Evolutionary conservation across 768 basidiomycete genomes (phyloP), one percentile per base, ranked within the genome.

Genomic region (Trametes elegans): DNA sequence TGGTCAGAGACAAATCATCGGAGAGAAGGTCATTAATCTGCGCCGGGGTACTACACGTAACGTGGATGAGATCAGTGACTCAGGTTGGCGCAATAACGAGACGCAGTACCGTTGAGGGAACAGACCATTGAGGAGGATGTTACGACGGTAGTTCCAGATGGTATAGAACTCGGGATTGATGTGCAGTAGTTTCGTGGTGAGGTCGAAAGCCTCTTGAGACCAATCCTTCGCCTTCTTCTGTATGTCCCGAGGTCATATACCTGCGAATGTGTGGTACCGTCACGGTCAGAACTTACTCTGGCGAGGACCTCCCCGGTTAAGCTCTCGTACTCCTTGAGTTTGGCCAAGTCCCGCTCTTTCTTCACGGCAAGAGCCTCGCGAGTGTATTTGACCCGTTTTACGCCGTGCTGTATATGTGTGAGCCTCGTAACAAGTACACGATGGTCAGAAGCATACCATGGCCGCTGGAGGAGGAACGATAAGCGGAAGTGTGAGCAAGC

Each of bases 131-230:
- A 85, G 66, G 18, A 96, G 71, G 57, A 97, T 93, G 49, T 82
- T 78, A 28, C 96, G 78, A 41, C 97, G 80, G 71, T 93, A 95
- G 71, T 97, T 96, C 97, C 97, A 98, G 32, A 90, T 75, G 1
- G 96, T 95, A 70, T 97, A 97, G 67, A 93, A 93, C 71, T 99
- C 97, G 2, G 96, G 94, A 66, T 98, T 98, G 36, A 88, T 63
- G 47, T 84, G 83, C 8, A 99, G 82, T 21, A 98, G 70, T 24
- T 75, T 77, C 14, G 85, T 85, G 0, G 94, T 96, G 36, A 88
- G 72, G n/a, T 80, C 76, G 31, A 98, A 81, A 0, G 91, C 83
- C n/a, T 88, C 87, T 26, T 71, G 67, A 55, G 84, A 82, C 79
- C 81, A 91, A 55, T 91, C 89, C 48, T 74, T 70, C 7, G 18